A percentile compares a stretch with the other conserved stretches of the same genome.
phyloP scores from a whole-genome alignment of 768 basidiomycete species.

The button mushroom (Agaricus bisporus) region DNA sequence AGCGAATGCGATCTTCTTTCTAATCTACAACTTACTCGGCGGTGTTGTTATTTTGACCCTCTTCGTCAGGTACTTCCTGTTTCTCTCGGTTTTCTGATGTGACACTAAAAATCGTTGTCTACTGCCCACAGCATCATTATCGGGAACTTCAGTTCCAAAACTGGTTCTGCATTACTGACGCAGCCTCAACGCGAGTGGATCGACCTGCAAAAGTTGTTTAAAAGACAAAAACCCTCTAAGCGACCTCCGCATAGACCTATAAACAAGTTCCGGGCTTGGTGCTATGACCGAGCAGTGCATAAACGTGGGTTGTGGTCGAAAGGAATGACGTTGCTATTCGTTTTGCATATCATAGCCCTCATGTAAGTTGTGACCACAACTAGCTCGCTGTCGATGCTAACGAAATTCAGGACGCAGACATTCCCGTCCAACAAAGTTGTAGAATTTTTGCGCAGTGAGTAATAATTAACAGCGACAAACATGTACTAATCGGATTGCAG shows the following conservation, averaged over 20 bases:
- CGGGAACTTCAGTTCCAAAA: constrained; percentile 82
- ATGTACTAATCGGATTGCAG: constrained; percentile 29
- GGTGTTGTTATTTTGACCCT: constrained; percentile 86
- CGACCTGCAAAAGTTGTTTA: constrained; percentile 84
- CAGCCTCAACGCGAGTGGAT: constrained; percentile 91
- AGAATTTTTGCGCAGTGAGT: constrained; percentile 58
- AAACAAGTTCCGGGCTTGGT: constrained; percentile 65
- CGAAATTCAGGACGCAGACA: constrained; percentile 66
- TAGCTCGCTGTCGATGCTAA: not conserved
- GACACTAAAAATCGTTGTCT: constrained; percentile 11
- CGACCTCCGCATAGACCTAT: constrained; percentile 61
- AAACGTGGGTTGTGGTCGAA: constrained; percentile 95
- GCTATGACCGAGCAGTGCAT: constrained; percentile 82
- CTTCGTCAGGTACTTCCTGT: constrained; percentile 68
- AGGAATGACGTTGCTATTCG: constrained; percentile 70
- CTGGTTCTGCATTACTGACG: constrained; percentile 82
- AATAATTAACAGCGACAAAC: not conserved
- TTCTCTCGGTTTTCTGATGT: not conserved
- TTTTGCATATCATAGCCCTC: constrained; percentile 75
- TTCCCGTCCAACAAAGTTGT: constrained; percentile 45
- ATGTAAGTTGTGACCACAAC: constrained; percentile 46
- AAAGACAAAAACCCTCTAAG: constrained; percentile 80
- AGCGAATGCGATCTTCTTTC: constrained; percentile 84
- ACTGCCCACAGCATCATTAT: constrained; percentile 81
- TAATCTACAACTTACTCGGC: constrained; percentile 88